Evolutionary conservation across 345 rosid genomes (phyloP), one percentile per base, ranked within the genome.

Genomic region (Populus simonii): DNA sequence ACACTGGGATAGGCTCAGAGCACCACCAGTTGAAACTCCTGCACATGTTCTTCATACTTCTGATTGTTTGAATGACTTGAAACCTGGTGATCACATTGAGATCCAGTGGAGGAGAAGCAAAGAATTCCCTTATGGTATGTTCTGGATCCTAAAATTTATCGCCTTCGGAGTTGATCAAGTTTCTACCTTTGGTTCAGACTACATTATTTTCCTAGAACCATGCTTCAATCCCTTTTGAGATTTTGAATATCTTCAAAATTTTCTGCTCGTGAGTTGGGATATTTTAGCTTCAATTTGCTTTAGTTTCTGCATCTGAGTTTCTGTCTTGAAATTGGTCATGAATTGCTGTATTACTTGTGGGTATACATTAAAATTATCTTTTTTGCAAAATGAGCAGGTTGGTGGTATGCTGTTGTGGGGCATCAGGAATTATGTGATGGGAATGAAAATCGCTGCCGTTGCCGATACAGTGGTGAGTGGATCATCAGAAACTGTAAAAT

Each of bases 321-420:
- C 63, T 57, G 11, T 23, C 63, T 59, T 59, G 15, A 59, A 22
- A n/a, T 59, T 59, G 63, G 63, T 10, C 63, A n/a, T 53, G 59
- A 53, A 18, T n/a, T 59, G 1, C 63, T 23, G 59, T 53, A 7
- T 59, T 15, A 13, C 18, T 10, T 27, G 15, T 57, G 41, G 33
- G 51, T 49, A 2, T 55, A 7, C 41, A 51, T 53, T 18, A 17
- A 22, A 27, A 36, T 25, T 13, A 33, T 13, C 70, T 41, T 36
- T 41, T 36, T 33, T 16, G 22, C 41, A 53, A 57, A 18, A 51
- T 83, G 61, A 43, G 82, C 89, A 95, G 98, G 99, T 73, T 95
- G 99, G 99, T 95, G 99, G 99, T 95, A 92, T 80, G 92, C 96
- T 79, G 82, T 89, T 15, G 94, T 93, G 47, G 97, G 98, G 49